Base-by-base conservation (phyloP, 495 filamentous ascomycete genomes). In the Penicillium robsamsonii region DNA sequence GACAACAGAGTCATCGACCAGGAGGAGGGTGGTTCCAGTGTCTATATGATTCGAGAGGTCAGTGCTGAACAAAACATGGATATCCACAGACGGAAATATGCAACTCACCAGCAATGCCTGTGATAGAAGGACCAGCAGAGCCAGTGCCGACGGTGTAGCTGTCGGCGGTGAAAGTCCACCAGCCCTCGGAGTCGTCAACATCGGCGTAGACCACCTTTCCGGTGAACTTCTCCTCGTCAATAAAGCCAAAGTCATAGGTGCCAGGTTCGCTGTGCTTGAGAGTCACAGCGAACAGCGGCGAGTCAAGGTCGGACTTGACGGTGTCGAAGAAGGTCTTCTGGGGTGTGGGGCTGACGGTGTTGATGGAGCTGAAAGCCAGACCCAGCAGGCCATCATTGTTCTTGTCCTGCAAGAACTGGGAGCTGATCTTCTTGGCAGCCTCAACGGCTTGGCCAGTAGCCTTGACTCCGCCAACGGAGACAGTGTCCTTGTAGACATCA, bases 251-350 rank as follows among this genome's bases (percentile, higher is more conserved):
- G 72, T 88, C 87, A 69, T 87, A 91, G 53, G 64, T 75, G 17
- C 90, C 90, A 20, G 87, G 78, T 46, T 69, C 74, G 29, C 78
- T 75, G 62, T 87, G 76, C 73, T 85, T 87, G 55, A 93, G 73
- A 49, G 84, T 77, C 13, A 81, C 85, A 30, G 87, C 87, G 67
- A 91, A 92, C 37, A 92, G 54, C 0, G 84, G 85, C n/a, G 66
- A 55, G 53, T 80, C 77, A 2, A 91, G 79, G 18, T 66, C 68
- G 4, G 70, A 51, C 61, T 82, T 77, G 52, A 89, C 86, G 57
- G 84, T 91, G 70, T 85, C 84, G 70, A 91, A 91, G 71, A 85
- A 92, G 12, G 88, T 92, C 48, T 77, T 82, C 67, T 87, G 81
- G 15, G 61, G 24, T 9, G 61, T 68, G n/a, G 89, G 89, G 43